Percentiles rank a stretch among this genome's conserved stretches.
Evolutionary conservation across 2,329 filamentous ascomycete genomes (phyloP).

Genomic region (Botrytis deweyae): DNA sequence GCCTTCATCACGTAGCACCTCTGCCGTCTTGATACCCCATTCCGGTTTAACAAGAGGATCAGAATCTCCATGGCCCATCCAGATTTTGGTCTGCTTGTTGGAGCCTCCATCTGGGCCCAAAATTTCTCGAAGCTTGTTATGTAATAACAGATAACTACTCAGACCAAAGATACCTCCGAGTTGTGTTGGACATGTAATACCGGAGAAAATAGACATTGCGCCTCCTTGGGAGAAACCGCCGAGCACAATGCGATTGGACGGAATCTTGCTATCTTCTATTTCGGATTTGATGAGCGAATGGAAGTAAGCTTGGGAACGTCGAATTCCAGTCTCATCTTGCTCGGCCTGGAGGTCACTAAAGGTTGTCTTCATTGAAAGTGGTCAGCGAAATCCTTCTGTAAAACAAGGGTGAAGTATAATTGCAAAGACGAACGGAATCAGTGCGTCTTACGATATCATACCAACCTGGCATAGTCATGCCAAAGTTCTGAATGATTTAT

Average conservation of each 20-base stretch:
- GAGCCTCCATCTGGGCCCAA: constrained; percentile 51
- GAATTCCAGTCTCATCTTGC: constrained; percentile 73
- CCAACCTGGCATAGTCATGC: constrained; percentile 83
- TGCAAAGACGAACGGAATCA: constrained; percentile 30
- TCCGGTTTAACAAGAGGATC: constrained; percentile 71
- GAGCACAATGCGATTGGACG: constrained; percentile 78
- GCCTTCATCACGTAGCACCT: constrained; percentile 66
- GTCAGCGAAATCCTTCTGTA: constrained; percentile 4
- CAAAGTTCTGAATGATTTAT: constrained; percentile 57
- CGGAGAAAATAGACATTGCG: constrained; percentile 79
- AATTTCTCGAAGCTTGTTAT: constrained; percentile 60
- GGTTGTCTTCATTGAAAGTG: constrained; percentile 40
- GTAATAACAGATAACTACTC: constrained; percentile 76
- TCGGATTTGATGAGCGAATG: constrained; percentile 77
- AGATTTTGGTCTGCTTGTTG: constrained; percentile 77
- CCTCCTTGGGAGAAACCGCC: constrained; percentile 87
- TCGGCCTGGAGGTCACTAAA: constrained; percentile 47
- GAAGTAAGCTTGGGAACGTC: constrained; percentile 71
- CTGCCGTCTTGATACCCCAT: constrained; percentile 67
- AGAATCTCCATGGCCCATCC: constrained; percentile 82
- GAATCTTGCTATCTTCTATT: constrained; percentile 71
- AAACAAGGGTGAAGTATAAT: background rate
- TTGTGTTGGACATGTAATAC: constrained; percentile 69
- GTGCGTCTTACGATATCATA: constrained; percentile 67
- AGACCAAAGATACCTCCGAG: constrained; percentile 86